Conservation (phyloP, 108 stramenopile genomes). For the Pseudonitzschia pungens region DNA sequence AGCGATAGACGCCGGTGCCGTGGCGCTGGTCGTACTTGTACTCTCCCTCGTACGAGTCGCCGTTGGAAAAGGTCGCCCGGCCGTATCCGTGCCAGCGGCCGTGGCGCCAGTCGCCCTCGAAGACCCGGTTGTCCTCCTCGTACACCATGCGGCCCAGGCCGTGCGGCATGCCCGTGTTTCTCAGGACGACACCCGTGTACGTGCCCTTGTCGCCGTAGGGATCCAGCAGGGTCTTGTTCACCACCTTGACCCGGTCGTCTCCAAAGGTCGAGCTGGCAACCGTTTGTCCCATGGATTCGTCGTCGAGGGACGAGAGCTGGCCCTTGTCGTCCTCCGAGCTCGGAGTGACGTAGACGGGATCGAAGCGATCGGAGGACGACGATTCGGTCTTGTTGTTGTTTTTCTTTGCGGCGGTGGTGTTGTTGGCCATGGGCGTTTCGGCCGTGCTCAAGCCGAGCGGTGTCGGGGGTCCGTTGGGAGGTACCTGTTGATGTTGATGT, state of each 20-base stretch:
- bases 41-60: conserved; percentile 55
- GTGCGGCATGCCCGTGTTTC: conserved; percentile 73
- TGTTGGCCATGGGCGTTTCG: conserved; percentile 8
- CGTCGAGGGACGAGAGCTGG: conserved; percentile 18
- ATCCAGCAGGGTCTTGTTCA: conserved; percentile 44
- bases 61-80: conserved; percentile 46
- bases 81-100: conserved; percentile 68
- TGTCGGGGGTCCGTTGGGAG: too few relatives aligned
- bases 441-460: not conserved
- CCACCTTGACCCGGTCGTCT: conserved; percentile 58
- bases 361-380: conserved; percentile 18
- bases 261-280: conserved; percentile 59
- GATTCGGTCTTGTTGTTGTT: not conserved
- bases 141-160: conserved; percentile 67
- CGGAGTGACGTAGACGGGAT: not conserved
- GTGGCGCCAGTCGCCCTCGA: conserved; percentile 58
- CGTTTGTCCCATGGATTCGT: conserved; percentile 41
- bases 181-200: conserved; percentile 73
- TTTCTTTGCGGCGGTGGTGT: not conserved
- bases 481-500: not conserved
- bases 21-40: conserved; percentile 60
- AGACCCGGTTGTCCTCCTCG: conserved; percentile 51
- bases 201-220: conserved; percentile 76
- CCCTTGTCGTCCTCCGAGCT: not conserved
- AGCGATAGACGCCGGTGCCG: conserved; percentile 60